phyloP scores from a whole-genome alignment of 2,329 filamentous ascomycete genomes.

The Knoxdaviesia proteae region DNA sequence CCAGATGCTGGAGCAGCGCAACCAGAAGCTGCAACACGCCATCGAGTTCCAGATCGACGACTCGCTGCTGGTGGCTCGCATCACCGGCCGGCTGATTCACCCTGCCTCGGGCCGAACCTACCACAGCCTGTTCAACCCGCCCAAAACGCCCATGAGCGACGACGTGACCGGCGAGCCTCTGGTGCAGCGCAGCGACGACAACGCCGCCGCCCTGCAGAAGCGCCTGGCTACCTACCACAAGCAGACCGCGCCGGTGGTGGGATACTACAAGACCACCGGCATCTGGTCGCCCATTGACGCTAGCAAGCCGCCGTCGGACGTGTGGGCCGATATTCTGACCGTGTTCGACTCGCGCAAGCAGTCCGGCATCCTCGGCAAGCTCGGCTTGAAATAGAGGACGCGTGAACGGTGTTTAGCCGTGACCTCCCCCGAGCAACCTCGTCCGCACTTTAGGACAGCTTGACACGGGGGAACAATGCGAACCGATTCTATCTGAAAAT shows the following conservation, averaged over 20 bases:
- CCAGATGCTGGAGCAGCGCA: slow-evolving; percentile 60
- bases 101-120: slow-evolving; percentile 91
- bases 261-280: slow-evolving; percentile 91
- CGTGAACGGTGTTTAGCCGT: too few relatives aligned
- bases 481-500: too few relatives aligned
- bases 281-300: slow-evolving; percentile 95
- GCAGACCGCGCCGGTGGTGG: slow-evolving; percentile 81
- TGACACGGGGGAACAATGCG: slow-evolving; percentile 8
- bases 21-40: slow-evolving; percentile 80
- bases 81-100: slow-evolving; percentile 90
- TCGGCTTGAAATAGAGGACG: too few relatives aligned
- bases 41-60: slow-evolving; percentile 96
- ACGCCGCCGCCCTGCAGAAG: slow-evolving; percentile 89
- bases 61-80: slow-evolving; percentile 75
- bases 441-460: slow-evolving; percentile 5
- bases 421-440: slow-evolving; percentile 14
- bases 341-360: slow-evolving; percentile 38
- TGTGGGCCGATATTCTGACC: slow-evolving; percentile 81
- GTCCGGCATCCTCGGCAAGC: too few relatives aligned
- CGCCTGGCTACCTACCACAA: slow-evolving; percentile 80
- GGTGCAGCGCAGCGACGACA: slow-evolving; percentile 92
- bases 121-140: slow-evolving; percentile 97
- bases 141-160: slow-evolving; percentile 84
- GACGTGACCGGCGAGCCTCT: slow-evolving; percentile 92
- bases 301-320: slow-evolving; percentile 83